A percentile compares a stretch with the other conserved stretches of the same genome.
These are phyloP conservation scores for Rhipidocladum racemiflorum DNA, from an alignment of 176 grass and related monocot species.

Conservation along the genomic window DNA sequence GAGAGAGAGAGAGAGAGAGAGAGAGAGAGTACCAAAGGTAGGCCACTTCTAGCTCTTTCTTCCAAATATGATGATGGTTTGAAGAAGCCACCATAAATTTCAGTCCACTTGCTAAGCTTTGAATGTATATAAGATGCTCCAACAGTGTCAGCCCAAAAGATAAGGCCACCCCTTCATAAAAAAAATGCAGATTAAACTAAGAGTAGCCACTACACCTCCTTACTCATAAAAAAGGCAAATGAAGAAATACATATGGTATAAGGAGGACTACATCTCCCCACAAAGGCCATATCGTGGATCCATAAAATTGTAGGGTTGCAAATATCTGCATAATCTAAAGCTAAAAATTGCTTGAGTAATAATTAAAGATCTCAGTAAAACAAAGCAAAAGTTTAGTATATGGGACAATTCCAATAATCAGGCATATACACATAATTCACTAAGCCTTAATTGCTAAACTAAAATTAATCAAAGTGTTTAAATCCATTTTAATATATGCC, in stretches of 20 bases:
- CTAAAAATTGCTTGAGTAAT: not conserved
- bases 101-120: slow-evolving; percentile 71
- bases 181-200: not conserved
- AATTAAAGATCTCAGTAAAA: not conserved
- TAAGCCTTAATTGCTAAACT: not conserved
- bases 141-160: slow-evolving; percentile 88
- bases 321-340: not conserved
- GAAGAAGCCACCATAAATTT: slow-evolving; percentile 78
- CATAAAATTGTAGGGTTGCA: not conserved
- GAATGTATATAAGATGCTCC: slow-evolving; percentile 78
- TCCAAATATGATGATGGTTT: slow-evolving; percentile 71
- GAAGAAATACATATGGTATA: not conserved
- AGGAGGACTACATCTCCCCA: not conserved
- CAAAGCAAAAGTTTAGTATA: not conserved
- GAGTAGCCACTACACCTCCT: not conserved
- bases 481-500: not conserved
- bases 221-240: not conserved
- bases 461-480: not conserved
- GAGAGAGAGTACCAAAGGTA: slow-evolving; percentile 52
- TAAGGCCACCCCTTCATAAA: slow-evolving; percentile 75
- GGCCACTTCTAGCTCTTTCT: slow-evolving; percentile 59
- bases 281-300: not conserved
- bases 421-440: not conserved
- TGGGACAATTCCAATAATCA: not conserved
- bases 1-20: not conserved